Percentiles rank a stretch among this genome's conserved stretches.
phyloP scores from a whole-genome alignment of 1,139 yeast genomes.

The Meyerozyma guilliermondii region DNA sequence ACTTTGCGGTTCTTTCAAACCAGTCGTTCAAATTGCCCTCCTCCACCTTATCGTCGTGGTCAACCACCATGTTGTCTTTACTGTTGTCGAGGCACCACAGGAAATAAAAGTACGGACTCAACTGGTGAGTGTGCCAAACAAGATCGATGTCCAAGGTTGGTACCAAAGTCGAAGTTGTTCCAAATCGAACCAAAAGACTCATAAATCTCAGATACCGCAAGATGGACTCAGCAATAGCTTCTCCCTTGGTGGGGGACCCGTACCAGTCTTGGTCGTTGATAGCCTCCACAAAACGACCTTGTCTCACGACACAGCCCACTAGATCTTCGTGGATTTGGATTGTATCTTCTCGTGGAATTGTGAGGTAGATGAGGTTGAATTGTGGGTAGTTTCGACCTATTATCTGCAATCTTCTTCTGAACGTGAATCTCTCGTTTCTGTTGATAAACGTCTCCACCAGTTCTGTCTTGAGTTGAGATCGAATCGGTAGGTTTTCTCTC shows the following conservation, averaged over 20 bases:
- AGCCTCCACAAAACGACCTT: constrained; percentile 25
- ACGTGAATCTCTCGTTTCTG: not conserved
- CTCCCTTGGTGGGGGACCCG: constrained; percentile 15
- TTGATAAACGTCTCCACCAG: not conserved
- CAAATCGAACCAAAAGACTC: constrained; percentile 12
- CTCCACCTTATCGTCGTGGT: constrained; percentile 27
- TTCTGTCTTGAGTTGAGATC: not conserved
- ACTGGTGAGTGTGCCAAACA: constrained; percentile 38
- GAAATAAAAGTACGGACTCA: constrained; percentile 20
- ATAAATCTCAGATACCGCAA: constrained; percentile 24
- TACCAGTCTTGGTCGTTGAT: constrained; percentile 29
- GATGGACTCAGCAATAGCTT: constrained; percentile 16
- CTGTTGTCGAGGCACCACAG: constrained; percentile 14
- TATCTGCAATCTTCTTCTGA: not conserved
- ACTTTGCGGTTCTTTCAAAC: constrained; percentile 17
- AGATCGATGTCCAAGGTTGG: constrained; percentile 39
- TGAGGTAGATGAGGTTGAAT: constrained; percentile 17
- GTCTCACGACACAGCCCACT: constrained; percentile 27
- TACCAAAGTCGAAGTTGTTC: constrained; percentile 15
- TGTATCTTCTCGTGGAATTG: constrained; percentile 11
- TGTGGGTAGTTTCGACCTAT: constrained; percentile 13
- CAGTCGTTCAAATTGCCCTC: constrained; percentile 15
- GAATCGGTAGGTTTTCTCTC: not conserved
- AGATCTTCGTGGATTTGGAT: constrained; percentile 22
- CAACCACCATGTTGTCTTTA: constrained; percentile 12